phyloP scores from a whole-genome alignment of 2,329 filamentous ascomycete species.

The Drechslerella coelobrocha region DNA sequence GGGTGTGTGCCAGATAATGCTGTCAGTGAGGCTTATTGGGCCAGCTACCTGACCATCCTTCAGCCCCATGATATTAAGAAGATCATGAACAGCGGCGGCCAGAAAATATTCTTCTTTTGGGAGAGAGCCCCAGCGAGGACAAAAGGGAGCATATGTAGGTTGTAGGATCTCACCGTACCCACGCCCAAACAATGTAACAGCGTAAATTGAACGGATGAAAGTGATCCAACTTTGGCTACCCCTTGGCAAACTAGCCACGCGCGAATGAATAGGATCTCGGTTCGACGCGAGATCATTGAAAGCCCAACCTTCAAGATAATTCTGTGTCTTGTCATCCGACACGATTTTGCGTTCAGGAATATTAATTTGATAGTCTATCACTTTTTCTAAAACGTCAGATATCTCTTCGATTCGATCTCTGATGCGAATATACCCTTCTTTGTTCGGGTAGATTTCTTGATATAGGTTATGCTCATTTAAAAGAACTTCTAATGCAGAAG shows the following conservation, averaged over 20 bases:
- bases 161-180: constrained; percentile 55
- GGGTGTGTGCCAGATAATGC: constrained; percentile 52
- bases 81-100: constrained; percentile 54
- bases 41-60: constrained; percentile 50
- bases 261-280: constrained; percentile 45
- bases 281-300: constrained; percentile 54
- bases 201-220: constrained; percentile 51
- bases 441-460: not conserved
- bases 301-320: constrained; percentile 56
- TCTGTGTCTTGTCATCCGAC: constrained; percentile 7
- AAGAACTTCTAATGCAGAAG: not conserved
- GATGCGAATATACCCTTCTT: constrained; percentile 11
- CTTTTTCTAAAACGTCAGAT: constrained; percentile 52
- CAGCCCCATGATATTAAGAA: constrained; percentile 55
- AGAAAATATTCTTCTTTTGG: constrained; percentile 56
- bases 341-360: not conserved
- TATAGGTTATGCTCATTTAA: not conserved
- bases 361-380: constrained; percentile 19
- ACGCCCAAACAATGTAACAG: constrained; percentile 53
- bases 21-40: constrained; percentile 45
- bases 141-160: constrained; percentile 52
- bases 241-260: constrained; percentile 47
- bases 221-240: constrained; percentile 54
- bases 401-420: constrained; percentile 49
- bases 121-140: constrained; percentile 54